Percentiles rank a stretch among this genome's conserved stretches.
Conservation (phyloP, 495 filamentous ascomycete genomes). For the Tuber calosporum region DNA sequence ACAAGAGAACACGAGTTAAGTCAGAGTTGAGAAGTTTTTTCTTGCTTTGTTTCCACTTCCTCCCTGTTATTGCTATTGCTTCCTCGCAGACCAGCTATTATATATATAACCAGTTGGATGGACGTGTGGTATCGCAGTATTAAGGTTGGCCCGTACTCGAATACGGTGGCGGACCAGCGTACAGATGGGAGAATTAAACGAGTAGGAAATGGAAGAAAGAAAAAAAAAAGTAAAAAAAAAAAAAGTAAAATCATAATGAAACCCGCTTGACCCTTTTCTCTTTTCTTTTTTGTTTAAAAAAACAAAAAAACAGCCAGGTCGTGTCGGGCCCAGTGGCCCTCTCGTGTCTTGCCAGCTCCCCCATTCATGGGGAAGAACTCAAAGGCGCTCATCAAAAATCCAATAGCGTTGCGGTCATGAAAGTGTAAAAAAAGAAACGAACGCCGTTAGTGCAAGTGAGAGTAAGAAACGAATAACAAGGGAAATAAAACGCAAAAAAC, state of each 20-base stretch:
- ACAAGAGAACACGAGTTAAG: background rate
- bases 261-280: background rate
- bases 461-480: constrained; percentile 19
- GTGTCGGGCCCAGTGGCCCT: background rate
- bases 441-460: constrained; percentile 31
- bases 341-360: background rate
- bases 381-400: background rate
- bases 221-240: background rate
- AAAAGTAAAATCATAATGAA: background rate
- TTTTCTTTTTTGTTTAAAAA: too few relatives aligned
- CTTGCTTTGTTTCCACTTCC: background rate
- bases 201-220: background rate
- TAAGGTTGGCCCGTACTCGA: background rate
- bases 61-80: background rate
- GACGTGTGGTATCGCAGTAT: background rate
- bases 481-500: constrained; percentile 26
- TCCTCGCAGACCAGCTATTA: background rate
- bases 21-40: background rate
- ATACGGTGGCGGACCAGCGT: background rate
- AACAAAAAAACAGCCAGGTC: background rate
- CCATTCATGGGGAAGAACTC: background rate
- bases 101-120: background rate
- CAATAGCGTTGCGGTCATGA: constrained; percentile 5
- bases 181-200: background rate
- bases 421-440: constrained; percentile 25